phyloP scores from a whole-genome alignment of 2,329 filamentous ascomycete genomes.

The Keithomyces neogunnii region DNA sequence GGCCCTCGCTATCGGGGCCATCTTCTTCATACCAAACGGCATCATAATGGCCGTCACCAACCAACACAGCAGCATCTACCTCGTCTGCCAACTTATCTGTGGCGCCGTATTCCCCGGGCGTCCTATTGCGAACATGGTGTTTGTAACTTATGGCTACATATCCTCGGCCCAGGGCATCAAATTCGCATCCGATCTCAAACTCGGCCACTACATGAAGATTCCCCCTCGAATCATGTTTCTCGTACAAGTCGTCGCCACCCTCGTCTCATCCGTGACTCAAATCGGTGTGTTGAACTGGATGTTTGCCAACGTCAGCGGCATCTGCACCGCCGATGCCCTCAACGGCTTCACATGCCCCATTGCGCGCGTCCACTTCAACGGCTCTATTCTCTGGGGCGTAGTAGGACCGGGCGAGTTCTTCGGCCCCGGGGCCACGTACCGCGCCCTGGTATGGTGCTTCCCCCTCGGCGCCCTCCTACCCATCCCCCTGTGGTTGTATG shows the following conservation, averaged over 20 bases:
- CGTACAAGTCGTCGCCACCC: conserved; percentile 69
- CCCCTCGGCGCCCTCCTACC: conserved; percentile 67
- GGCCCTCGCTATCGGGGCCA: conserved; percentile 65
- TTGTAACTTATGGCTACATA: conserved; percentile 86
- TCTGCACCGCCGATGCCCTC: conserved; percentile 73
- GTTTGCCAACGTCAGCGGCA: conserved; percentile 65
- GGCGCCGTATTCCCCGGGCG: conserved; percentile 75
- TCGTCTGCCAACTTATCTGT: conserved; percentile 79
- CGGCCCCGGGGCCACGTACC: conserved; percentile 65
- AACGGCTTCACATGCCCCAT: conserved; percentile 85
- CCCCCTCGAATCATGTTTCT: conserved; percentile 69
- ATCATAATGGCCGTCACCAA: conserved; percentile 93
- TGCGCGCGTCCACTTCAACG: conserved; percentile 83
- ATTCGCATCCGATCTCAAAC: conserved; percentile 78
- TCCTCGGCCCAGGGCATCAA: conserved; percentile 84
- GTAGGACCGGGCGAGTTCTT: conserved; percentile 80
- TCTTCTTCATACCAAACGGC: conserved; percentile 84
- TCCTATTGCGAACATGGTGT: conserved; percentile 88
- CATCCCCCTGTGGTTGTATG: conserved; percentile 65
- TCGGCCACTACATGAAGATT: conserved; percentile 84
- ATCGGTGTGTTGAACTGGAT: conserved; percentile 87
- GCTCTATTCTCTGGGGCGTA: conserved; percentile 82
- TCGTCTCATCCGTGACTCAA: conserved; percentile 72
- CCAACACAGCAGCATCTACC: conserved; percentile 77
- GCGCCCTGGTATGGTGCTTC: conserved; percentile 73